phyloP scores from a whole-genome alignment of 2,329 filamentous ascomycete genomes.

The Neonectria magnoliae region DNA sequence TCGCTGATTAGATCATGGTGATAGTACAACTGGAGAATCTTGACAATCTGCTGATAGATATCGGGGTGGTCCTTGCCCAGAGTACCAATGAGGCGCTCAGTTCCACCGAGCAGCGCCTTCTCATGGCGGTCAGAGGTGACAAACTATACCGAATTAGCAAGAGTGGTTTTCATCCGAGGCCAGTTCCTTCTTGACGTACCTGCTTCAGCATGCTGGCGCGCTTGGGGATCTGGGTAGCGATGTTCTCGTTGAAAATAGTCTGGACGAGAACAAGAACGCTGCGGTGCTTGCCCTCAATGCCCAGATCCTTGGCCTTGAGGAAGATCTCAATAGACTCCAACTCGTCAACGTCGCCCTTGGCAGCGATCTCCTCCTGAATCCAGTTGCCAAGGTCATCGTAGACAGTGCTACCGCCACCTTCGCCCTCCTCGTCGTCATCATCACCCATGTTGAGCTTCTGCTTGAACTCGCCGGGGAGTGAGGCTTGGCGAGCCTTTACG shows the following conservation, averaged over 20 bases:
- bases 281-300: slow-evolving; percentile 94
- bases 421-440: slow-evolving; percentile 83
- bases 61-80: slow-evolving; percentile 81
- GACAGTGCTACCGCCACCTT: slow-evolving; percentile 75
- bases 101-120: slow-evolving; percentile 93
- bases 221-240: slow-evolving; percentile 85
- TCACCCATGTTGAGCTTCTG: slow-evolving; percentile 86
- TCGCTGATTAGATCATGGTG: slow-evolving; percentile 89
- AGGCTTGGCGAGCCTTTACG: slow-evolving; percentile 91
- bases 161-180: background rate
- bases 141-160: slow-evolving; percentile 62
- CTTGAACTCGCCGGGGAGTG: slow-evolving; percentile 95
- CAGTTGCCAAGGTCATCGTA: slow-evolving; percentile 95
- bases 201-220: slow-evolving; percentile 91
- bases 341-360: slow-evolving; percentile 78
- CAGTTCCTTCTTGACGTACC: slow-evolving; percentile 55
- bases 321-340: slow-evolving; percentile 93
- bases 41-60: slow-evolving; percentile 78
- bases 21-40: slow-evolving; percentile 90
- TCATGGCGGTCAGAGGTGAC: slow-evolving; percentile 92
- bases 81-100: slow-evolving; percentile 85
- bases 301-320: slow-evolving; percentile 95
- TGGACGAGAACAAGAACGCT: slow-evolving; percentile 92
- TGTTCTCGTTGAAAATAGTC: slow-evolving; percentile 91
- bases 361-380: slow-evolving; percentile 79